phyloP scores from a whole-genome alignment of 177 flowering plant genomes.

The Telopea speciosissima region DNA sequence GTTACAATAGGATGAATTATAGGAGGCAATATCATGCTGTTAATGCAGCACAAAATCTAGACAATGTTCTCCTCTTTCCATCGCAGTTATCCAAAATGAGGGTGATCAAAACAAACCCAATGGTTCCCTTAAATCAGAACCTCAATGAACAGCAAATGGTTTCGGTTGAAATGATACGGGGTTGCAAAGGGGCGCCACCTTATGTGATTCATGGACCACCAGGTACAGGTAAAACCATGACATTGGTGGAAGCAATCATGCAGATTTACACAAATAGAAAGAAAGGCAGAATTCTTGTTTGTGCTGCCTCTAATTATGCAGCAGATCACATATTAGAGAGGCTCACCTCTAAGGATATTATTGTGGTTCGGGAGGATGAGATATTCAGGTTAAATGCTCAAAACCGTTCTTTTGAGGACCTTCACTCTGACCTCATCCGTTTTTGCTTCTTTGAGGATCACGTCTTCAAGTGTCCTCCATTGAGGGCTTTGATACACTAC shows the following conservation, averaged over 20 bases:
- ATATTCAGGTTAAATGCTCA: conserved; percentile 80
- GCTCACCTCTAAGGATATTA: conserved; percentile 31
- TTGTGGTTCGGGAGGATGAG: conserved; percentile 32
- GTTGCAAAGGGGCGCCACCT: conserved; percentile 80
- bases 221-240: conserved; percentile 90
- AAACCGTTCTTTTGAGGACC: conserved; percentile 61
- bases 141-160: conserved; percentile 76
- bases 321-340: conserved; percentile 76
- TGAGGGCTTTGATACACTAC: conserved; percentile 36
- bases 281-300: conserved; percentile 52
- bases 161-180: conserved; percentile 70
- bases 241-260: conserved; percentile 75
- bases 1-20: conserved; percentile 50
- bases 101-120: conserved; percentile 26
- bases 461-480: conserved; percentile 61
- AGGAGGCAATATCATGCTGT: conserved; percentile 75
- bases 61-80: conserved; percentile 53
- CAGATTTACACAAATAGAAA: conserved; percentile 49
- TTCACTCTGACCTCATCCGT: conserved; percentile 37
- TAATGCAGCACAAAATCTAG: conserved; percentile 44
- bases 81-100: conserved; percentile 29
- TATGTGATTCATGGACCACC: conserved; percentile 95
- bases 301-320: conserved; percentile 92
- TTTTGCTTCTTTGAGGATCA: conserved; percentile 59
- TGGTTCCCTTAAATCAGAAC: conserved; percentile 41